phyloP scores from a whole-genome alignment of 345 rosid species.

The Tarenaya hassleriana region DNA sequence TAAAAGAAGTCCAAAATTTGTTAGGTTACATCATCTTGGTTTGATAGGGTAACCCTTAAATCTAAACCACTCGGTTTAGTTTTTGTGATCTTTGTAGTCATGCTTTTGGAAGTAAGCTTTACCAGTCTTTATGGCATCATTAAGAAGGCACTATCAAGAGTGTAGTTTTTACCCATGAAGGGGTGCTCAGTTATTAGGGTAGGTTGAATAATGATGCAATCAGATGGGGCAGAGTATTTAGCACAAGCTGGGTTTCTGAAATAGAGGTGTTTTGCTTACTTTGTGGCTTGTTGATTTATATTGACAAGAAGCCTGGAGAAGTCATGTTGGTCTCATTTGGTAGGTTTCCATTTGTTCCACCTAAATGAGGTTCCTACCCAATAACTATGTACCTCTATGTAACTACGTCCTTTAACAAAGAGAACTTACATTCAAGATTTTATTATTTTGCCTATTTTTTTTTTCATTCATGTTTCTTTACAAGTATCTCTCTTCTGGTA shows the following conservation, averaged over 20 bases:
- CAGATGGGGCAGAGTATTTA: conserved; percentile 1
- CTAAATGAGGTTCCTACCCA: conserved; percentile 9
- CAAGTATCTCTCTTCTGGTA: conserved; percentile 23
- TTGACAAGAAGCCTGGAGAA: neutral
- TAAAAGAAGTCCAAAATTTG: no score
- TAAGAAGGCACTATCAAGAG: conserved; percentile 2
- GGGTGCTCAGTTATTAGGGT: neutral
- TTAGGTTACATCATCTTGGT: no score
- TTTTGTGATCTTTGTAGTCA: neutral
- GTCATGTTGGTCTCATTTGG: neutral
- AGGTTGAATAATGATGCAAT: neutral
- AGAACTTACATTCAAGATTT: conserved; percentile 5
- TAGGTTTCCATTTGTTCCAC: conserved; percentile 14
- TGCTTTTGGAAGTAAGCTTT: conserved; percentile 1
- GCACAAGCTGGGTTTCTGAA: conserved; percentile 14
- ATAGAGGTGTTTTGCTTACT: conserved; percentile 11
- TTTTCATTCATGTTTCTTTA: conserved; percentile 1
- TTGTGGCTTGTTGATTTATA: conserved; percentile 10
- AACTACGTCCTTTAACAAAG: conserved; percentile 2
- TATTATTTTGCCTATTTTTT: neutral
- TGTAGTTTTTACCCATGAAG: neutral
- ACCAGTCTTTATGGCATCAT: conserved; percentile 8
- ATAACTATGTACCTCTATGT: conserved; percentile 11
- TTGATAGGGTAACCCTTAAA: neutral
- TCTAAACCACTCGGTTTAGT: no score